Evolutionary conservation across 164 flowering plant genomes (phyloP), one percentile per base, ranked within the genome.

Genomic region (Vitis amurensis): DNA sequence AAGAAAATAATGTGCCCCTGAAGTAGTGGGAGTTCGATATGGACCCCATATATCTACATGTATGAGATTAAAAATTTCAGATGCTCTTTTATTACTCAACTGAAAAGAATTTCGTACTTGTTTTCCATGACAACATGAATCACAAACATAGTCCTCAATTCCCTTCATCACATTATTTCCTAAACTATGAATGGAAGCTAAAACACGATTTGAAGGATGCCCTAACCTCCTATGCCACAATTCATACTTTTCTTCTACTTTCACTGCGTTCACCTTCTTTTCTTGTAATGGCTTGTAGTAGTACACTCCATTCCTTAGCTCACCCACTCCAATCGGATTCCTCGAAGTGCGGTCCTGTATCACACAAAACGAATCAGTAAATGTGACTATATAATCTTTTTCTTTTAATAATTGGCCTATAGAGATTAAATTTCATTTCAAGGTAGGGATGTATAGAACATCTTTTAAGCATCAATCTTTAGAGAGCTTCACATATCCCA

Each of bases 31-130:
- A 51, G 9, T n/a, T 9, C 0, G 0, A 29, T 51, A 51, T 5
- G 47, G 55, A 12, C 47, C 68, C 57, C 29, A 67, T 2, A 67
- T 11, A 17, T 67, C 55, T 47, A 14, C 56, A 57, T 67, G 52
- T 37, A 37, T 44, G 12, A 67, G 58, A 6, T 9, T 17, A 47
- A 57, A 67, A 7, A 53, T 37, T 17, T 1, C 12, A 16, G 11
- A 3, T 11, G 17, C 9, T 10, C 16, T 10, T 1, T 23, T 56
- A 3, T 4, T 8, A 57, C 17, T 44, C 0, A 12, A 1, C 0
- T 30, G 5, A 58, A 67, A 67, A 8, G 47, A 11, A n/a, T 13
- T 3, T 11, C 6, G 14, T 7, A 2, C 47, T 57, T 67, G 70
- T 67, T 67, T 67, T 10, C 62, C 70, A 9, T 47, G 23, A 4